A percentile compares a stretch with the other conserved stretches of the same genome.
phyloP scores from a whole-genome alignment of 495 filamentous ascomycete species.

The Venustampulla echinocandica region DNA sequence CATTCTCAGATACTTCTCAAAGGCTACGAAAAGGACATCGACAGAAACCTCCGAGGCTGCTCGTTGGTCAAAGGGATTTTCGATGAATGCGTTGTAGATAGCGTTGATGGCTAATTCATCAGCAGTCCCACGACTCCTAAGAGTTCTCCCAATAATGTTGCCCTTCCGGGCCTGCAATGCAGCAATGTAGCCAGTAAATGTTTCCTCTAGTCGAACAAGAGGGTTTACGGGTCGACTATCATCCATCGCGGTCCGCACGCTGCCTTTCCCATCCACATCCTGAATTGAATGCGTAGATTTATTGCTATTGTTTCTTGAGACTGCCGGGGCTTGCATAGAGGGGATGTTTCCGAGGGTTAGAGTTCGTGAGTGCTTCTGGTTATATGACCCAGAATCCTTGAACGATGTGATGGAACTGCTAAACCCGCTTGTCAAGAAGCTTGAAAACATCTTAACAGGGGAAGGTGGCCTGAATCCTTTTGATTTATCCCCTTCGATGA shows the following conservation, averaged over 20 bases:
- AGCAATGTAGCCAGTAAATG: constrained; percentile 74
- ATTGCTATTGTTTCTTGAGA: constrained; percentile 34
- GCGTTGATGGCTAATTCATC: constrained; percentile 80
- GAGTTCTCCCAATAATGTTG: constrained; percentile 66
- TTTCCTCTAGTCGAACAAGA: constrained; percentile 69
- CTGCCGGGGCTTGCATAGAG: constrained; percentile 22
- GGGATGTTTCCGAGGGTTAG: constrained; percentile 28
- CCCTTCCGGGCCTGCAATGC: constrained; percentile 77
- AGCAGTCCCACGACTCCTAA: constrained; percentile 59
- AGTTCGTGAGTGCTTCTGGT: constrained; percentile 26
- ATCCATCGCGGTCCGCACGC: constrained; percentile 27
- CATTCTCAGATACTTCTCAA: constrained; percentile 84
- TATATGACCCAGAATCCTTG: constrained; percentile 5
- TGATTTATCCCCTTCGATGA: constrained; percentile 49
- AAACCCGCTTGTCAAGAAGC: constrained; percentile 54
- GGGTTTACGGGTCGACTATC: constrained; percentile 44
- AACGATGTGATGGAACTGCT: constrained; percentile 17
- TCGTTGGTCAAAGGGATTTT: constrained; percentile 68
- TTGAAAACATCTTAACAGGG: constrained; percentile 85
- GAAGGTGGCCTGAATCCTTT: constrained; percentile 65
- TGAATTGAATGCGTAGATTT: constrained; percentile 34
- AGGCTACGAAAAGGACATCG: constrained; percentile 86
- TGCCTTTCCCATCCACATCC: constrained; percentile 25
- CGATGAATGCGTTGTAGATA: constrained; percentile 80
- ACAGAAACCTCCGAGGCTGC: constrained; percentile 66